Base-by-base conservation (phyloP, 768 basidiomycete genomes). In the Naganishia onofrii region DNA sequence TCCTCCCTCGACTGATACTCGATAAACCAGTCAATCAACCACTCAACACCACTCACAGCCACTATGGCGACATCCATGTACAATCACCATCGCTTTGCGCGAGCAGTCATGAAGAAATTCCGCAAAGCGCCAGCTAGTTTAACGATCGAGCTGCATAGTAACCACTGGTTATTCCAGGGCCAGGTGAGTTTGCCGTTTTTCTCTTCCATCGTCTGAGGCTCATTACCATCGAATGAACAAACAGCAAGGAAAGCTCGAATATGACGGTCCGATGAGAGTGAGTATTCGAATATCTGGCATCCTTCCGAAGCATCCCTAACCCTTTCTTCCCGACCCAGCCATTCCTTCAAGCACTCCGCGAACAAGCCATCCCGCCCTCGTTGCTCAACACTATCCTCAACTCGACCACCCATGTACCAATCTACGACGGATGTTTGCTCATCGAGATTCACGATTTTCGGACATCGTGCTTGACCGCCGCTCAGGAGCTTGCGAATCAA, bases 371-470 rank as follows among this genome's bases (percentile, higher is more conserved):
- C 36, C 55, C 71, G n/a, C 12, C 71, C 48, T 70, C 56, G 38
- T 38, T 71, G 12, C 68, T 76, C 56, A 56, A 69, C 38, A 57
- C 74, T 36, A 36, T 73, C 68, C 67, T 81, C 67, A 29, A 70
- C 4, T 63, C 66, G 19, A 53, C 71, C 21, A 64, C 63, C 9
- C 21, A 36, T 17, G 69, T 58, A 32, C 42, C 54, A 19, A 44
- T 66, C 17, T 60, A 70, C 29, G 69, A 68, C 51, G 69, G 68
- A 28, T 72, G 70, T 42, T 36, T 55, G 31, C 48, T 71, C 55
- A 53, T 84, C 63, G 82, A 84, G 69, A 76, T 84, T n/a, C 81
- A 82, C 72, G 83, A 84, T 69, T 81, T 78, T 65, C 76, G 83
- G 28, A 63, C 72, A 15, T 36, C 73, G 51, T 23, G 31, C 42